phyloP scores from a whole-genome alignment of 768 basidiomycete species.

The Leccinum pellstonianum region DNA sequence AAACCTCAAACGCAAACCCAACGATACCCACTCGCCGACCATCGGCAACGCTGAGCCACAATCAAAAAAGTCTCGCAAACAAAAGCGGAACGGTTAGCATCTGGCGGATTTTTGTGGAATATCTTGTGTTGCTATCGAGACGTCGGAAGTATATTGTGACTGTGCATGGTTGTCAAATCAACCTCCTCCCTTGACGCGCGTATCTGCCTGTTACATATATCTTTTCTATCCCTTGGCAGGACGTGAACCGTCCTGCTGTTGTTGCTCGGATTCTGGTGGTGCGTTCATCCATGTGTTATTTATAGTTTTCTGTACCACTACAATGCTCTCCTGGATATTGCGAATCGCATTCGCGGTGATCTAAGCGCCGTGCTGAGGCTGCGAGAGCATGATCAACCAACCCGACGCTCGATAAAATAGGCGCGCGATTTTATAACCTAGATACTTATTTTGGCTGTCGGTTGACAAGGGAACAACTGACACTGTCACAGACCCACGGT shows the following conservation, averaged over 20 bases:
- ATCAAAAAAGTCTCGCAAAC: slow-evolving; percentile 55
- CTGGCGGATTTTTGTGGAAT: slow-evolving; percentile 34
- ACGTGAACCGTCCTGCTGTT: slow-evolving; percentile 21
- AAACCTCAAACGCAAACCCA: slow-evolving; percentile 55
- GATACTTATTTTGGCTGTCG: not conserved
- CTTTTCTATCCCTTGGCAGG: slow-evolving; percentile 28
- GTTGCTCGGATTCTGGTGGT: slow-evolving; percentile 28
- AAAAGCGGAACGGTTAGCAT: slow-evolving; percentile 49
- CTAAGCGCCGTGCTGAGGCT: not conserved
- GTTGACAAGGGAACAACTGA: slow-evolving; percentile 1
- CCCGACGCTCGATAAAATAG: slow-evolving; percentile 11
- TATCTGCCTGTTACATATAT: slow-evolving; percentile 31
- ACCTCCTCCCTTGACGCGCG: slow-evolving; percentile 5
- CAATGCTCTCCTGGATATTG: slow-evolving; percentile 21
- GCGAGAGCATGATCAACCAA: not conserved
- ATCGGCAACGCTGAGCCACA: slow-evolving; percentile 47
- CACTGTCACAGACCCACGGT: not conserved
- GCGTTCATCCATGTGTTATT: slow-evolving; percentile 33
- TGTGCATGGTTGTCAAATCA: slow-evolving; percentile 21
- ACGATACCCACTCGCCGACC: slow-evolving; percentile 50
- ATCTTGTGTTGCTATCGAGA: slow-evolving; percentile 29
- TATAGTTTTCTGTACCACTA: slow-evolving; percentile 38
- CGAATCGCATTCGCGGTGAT: slow-evolving; percentile 14
- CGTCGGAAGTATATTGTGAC: slow-evolving; percentile 33
- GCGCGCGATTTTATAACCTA: slow-evolving; percentile 16